Percentiles rank a stretch among this genome's conserved stretches.
Conservation (phyloP, 805 yeast species). For the Metschnikowia amazonensis region DNA sequence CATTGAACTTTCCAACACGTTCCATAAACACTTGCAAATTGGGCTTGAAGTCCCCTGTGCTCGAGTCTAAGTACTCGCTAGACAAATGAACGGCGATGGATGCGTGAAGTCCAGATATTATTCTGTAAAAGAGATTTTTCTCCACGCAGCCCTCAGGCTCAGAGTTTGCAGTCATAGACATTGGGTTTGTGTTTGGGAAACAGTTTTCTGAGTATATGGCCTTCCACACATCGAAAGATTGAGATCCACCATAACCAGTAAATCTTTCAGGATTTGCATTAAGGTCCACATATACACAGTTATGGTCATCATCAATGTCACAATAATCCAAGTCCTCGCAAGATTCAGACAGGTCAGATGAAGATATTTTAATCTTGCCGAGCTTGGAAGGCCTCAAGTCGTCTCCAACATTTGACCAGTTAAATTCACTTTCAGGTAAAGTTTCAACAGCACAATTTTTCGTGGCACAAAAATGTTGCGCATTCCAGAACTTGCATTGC, state of each 20-base stretch:
- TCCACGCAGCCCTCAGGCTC: slow-evolving; percentile 62
- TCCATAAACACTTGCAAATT: slow-evolving; percentile 77
- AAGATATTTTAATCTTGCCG: slow-evolving; percentile 40
- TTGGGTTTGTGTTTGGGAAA: slow-evolving; percentile 52
- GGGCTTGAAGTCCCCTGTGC: slow-evolving; percentile 80
- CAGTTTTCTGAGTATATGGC: slow-evolving; percentile 92
- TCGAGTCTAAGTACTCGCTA: slow-evolving; percentile 62
- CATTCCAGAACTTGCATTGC: slow-evolving; percentile 84
- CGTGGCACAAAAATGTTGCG: slow-evolving; percentile 78
- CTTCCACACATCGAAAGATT: slow-evolving; percentile 88
- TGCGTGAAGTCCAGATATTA: slow-evolving; percentile 92
- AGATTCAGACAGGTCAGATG: slow-evolving; percentile 17
- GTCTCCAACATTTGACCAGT: slow-evolving; percentile 55
- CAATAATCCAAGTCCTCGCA: slow-evolving; percentile 61
- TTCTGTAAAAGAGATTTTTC: slow-evolving; percentile 80
- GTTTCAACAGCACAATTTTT: slow-evolving; percentile 88
- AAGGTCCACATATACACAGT: slow-evolving; percentile 80
- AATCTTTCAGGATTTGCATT: slow-evolving; percentile 90
- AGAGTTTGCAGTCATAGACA: slow-evolving; percentile 32
- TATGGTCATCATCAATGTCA: slow-evolving; percentile 60
- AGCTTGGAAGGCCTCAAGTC: slow-evolving; percentile 71
- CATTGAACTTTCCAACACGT: slow-evolving; percentile 87
- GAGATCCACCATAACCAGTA: slow-evolving; percentile 94
- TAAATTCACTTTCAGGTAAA: slow-evolving; percentile 59
- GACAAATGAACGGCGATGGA: slow-evolving; percentile 91